Evolutionary conservation across 768 basidiomycete genomes (phyloP), one percentile per base, ranked within the genome.

Genomic region (Pulveroboletus ravenelii): DNA sequence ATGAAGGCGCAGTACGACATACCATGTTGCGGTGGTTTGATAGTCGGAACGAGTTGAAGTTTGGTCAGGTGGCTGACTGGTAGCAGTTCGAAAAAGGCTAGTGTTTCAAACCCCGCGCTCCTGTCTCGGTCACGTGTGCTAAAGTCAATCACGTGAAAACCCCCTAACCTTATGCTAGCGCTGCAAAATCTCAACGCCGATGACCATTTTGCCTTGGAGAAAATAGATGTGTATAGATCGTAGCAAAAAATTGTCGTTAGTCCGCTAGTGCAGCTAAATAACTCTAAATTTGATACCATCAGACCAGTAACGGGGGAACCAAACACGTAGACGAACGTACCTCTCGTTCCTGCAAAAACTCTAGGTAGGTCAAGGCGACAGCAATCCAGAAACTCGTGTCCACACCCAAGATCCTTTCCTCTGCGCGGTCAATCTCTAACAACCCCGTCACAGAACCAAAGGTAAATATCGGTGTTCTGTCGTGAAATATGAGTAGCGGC

Each of bases 301-400:
- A 54, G 56, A 41, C 17, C 5, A 13, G 12, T n/a, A 27, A 27
- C 27, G 27, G 41, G 30, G 41, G 46, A 40, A 52, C 31, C 12
- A 48, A 31, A 23, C 34, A 9, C 42, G n/a, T 17, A 27, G 31
- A 30, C 40, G 20, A 36, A 67, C 83, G 53, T 55, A 88, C 89
- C 73, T 89, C 88, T 58, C 87, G 75, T 56, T 90, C 87, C 58
- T 78, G 79, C 58, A 91, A 65, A 60, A 88, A 91, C 51, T 87
- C 87, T 12, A 88, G 66, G 63, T 89, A 92, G 3, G 86, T 82
- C 58, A 90, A 63, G 0, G 82, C 82, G 36, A 87, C 72, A 1
- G 86, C 79, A 40, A 92, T 74, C 83, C 87, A 91, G 62, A 91
- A 91, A 47, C 82, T 82, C 25, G 78, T 77, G 42, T 89, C 85